These are phyloP conservation scores for Rasamsonia emersonii DNA, from an alignment of 2,329 filamentous ascomycete genomes.

Conservation along the genomic window DNA sequence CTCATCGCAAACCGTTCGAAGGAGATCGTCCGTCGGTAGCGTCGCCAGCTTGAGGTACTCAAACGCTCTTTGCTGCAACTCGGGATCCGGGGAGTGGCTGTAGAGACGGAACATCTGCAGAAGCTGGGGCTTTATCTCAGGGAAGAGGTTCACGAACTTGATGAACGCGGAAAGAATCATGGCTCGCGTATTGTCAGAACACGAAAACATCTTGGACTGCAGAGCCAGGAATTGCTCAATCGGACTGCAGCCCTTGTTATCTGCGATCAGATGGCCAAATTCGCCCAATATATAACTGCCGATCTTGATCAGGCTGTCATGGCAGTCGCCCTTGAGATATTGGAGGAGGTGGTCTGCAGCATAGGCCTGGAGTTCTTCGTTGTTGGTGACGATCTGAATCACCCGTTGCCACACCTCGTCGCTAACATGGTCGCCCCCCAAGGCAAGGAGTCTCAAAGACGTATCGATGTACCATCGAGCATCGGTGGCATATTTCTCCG, in stretches of 20 bases:
- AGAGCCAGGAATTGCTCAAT: constrained; percentile 95
- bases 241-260: constrained; percentile 83
- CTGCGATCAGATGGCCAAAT: constrained; percentile 92
- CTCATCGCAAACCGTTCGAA: constrained; percentile 91
- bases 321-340: constrained; percentile 87
- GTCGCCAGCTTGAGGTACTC: constrained; percentile 85
- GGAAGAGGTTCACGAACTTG: constrained; percentile 97
- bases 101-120: constrained; percentile 84
- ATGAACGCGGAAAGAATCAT: constrained; percentile 94
- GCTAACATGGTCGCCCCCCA: constrained; percentile 96
- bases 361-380: constrained; percentile 95
- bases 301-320: constrained; percentile 96
- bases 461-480: constrained; percentile 99
- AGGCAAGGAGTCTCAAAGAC: constrained; percentile 82
- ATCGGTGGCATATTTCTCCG: constrained; percentile 96
- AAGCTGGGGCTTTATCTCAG: constrained; percentile 94
- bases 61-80: constrained; percentile 91
- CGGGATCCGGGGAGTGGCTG: constrained; percentile 88
- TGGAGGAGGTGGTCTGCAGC: constrained; percentile 87
- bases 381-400: constrained; percentile 98
- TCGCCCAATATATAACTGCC: constrained; percentile 93
- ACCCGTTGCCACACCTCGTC: constrained; percentile 99
- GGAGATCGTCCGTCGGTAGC: constrained; percentile 78
- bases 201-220: constrained; percentile 79
- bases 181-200: constrained; percentile 79